phyloP scores from a whole-genome alignment of 2,329 filamentous ascomycete species.

The Coniochaeta hoffmannii region DNA sequence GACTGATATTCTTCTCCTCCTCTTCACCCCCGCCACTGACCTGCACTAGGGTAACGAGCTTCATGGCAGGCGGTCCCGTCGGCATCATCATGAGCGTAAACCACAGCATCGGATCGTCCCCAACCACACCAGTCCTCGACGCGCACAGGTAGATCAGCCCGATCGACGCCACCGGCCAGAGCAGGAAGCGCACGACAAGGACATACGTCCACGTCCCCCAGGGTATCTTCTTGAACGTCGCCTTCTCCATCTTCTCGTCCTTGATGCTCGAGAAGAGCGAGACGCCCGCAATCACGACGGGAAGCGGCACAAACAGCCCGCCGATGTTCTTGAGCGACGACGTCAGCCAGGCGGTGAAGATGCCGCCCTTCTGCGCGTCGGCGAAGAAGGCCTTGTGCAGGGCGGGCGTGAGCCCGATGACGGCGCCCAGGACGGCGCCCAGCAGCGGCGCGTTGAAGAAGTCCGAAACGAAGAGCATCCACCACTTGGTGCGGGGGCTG shows the following conservation, averaged over 20 bases:
- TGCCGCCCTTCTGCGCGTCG: conserved; percentile 48
- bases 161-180: conserved; percentile 54
- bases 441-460: conserved; percentile 57
- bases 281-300: conserved; percentile 60
- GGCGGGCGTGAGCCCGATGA: conserved; percentile 52
- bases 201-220: conserved; percentile 43
- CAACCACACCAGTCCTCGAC: conserved; percentile 40
- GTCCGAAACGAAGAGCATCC: conserved; percentile 27
- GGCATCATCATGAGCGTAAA: conserved; percentile 48
- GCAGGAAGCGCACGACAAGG: conserved; percentile 46
- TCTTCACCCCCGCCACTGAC: conserved; percentile 30
- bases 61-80: conserved; percentile 37
- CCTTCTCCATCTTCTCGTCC: conserved; percentile 26
- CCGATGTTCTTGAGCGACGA: conserved; percentile 54
- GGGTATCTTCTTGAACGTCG: conserved; percentile 28
- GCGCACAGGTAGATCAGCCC: conserved; percentile 46
- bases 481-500: conserved; percentile 20
- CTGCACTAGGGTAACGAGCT: conserved; percentile 36
- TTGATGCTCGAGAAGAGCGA: conserved; percentile 49
- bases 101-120: conserved; percentile 56
- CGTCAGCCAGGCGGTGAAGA: conserved; percentile 61
- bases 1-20: conserved; percentile 34
- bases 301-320: conserved; percentile 55
- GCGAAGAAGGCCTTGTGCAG: conserved; percentile 57
- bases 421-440: conserved; percentile 49